These are phyloP conservation scores for Mycotypha africana DNA, from an alignment of 371 early-diverging fungal species.

Conservation along the genomic window DNA sequence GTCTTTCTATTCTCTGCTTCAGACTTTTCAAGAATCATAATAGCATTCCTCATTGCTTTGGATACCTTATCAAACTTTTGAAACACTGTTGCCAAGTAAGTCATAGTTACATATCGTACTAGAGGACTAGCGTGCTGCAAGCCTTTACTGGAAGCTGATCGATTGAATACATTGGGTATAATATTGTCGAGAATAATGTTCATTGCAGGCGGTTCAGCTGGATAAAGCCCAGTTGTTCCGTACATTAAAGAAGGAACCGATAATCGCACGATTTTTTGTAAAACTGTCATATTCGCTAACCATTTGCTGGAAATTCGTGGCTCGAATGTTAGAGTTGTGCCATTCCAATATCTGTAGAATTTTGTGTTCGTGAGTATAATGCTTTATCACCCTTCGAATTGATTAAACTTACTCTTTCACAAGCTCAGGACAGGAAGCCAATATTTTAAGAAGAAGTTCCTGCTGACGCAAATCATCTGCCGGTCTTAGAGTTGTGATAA, in stretches of 20 bases:
- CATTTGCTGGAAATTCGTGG: constrained; percentile 73
- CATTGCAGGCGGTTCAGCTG: constrained; percentile 54
- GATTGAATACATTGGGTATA: constrained; percentile 58
- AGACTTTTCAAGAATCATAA: constrained; percentile 18
- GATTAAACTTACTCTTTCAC: constrained; percentile 55
- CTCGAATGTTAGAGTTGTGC: constrained; percentile 60
- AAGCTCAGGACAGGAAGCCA: constrained; percentile 74
- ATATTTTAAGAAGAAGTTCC: constrained; percentile 56
- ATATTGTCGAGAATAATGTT: constrained; percentile 62
- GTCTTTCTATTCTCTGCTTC: not conserved
- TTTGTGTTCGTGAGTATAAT: not conserved
- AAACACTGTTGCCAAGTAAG: constrained; percentile 53
- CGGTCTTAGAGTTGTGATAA: constrained; percentile 57
- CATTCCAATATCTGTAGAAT: constrained; percentile 57
- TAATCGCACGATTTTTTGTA: constrained; percentile 63
- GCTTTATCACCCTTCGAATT: no score
- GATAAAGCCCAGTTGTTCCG: constrained; percentile 41
- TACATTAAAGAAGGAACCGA: constrained; percentile 62
- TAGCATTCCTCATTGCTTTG: constrained; percentile 24
- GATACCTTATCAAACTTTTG: constrained; percentile 57
- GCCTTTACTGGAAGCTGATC: constrained; percentile 54
- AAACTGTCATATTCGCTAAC: constrained; percentile 71
- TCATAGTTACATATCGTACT: constrained; percentile 62
- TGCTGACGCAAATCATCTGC: constrained; percentile 67
- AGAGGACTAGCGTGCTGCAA: constrained; percentile 64